These are phyloP conservation scores for Wickerhamomyces strasburgensis DNA, from an alignment of 805 yeast species.

Conservation along the genomic window DNA sequence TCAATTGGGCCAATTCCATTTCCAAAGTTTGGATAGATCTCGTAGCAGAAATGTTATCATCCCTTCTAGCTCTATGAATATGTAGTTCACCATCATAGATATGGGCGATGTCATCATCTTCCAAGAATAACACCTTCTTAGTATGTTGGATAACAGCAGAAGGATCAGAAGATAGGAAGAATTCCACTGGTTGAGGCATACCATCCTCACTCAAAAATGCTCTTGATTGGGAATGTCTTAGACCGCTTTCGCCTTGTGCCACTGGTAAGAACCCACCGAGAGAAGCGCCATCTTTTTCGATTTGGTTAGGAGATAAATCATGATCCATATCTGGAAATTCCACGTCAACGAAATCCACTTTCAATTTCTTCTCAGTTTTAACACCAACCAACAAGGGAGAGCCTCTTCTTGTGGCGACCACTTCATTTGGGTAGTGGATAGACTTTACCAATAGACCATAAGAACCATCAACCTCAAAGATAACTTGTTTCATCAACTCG, in stretches of 20 bases:
- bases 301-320: slow-evolving; percentile 19
- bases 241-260: slow-evolving; percentile 47
- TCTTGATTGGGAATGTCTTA: slow-evolving; percentile 90
- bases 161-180: slow-evolving; percentile 94
- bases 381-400: slow-evolving; percentile 97
- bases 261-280: slow-evolving; percentile 43
- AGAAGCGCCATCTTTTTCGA: slow-evolving; percentile 20
- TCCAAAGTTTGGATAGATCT: slow-evolving; percentile 96
- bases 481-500: slow-evolving; percentile 86
- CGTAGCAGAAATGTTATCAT: slow-evolving; percentile 83
- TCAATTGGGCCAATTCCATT: slow-evolving; percentile 93
- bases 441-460: slow-evolving; percentile 94
- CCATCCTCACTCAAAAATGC: slow-evolving; percentile 96
- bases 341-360: slow-evolving; percentile 97
- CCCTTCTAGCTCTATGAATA: slow-evolving; percentile 91
- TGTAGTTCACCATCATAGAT: slow-evolving; percentile 97
- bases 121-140: slow-evolving; percentile 91
- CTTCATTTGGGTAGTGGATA: slow-evolving; percentile 88
- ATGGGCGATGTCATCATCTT: slow-evolving; percentile 98
- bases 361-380: slow-evolving; percentile 89
- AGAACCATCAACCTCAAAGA: slow-evolving; percentile 93
- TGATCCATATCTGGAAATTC: slow-evolving; percentile 67
- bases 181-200: slow-evolving; percentile 88
- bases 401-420: slow-evolving; percentile 96
- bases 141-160: slow-evolving; percentile 96